Percentiles rank a stretch among this genome's conserved stretches.
Conservation (phyloP, 140 eudicot genomes). For the Ambrosia hybrid region DNA sequence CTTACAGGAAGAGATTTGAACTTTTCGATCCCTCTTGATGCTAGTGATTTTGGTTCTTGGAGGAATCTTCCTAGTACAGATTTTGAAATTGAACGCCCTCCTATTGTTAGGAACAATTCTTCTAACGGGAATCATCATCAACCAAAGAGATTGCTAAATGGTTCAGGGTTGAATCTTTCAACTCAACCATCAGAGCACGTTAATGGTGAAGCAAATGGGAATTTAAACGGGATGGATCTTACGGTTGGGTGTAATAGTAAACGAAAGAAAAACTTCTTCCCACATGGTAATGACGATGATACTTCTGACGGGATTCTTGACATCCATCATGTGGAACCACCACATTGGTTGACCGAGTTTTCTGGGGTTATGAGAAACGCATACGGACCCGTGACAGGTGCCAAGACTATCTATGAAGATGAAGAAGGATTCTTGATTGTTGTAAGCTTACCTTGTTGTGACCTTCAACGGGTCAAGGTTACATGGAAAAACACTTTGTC, state of each 20-base stretch:
- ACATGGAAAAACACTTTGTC: slow-evolving; percentile 67
- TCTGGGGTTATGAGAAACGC: slow-evolving; percentile 74
- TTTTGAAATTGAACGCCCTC: slow-evolving; percentile 62
- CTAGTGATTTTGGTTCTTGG: slow-evolving; percentile 72
- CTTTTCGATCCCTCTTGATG: slow-evolving; percentile 63
- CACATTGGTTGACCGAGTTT: slow-evolving; percentile 58
- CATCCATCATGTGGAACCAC: slow-evolving; percentile 51
- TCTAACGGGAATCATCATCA: slow-evolving; percentile 29
- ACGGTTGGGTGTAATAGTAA: slow-evolving; percentile 38
- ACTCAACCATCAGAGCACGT: slow-evolving; percentile 38
- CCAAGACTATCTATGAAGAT: slow-evolving; percentile 76
- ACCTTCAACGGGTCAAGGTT: slow-evolving; percentile 66
- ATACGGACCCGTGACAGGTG: slow-evolving; percentile 79
- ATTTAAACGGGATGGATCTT: slow-evolving; percentile 44
- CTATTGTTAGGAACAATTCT: slow-evolving; percentile 28
- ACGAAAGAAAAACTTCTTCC: slow-evolving; percentile 47
- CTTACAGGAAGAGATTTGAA: slow-evolving; percentile 68
- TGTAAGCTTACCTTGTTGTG: slow-evolving; percentile 71
- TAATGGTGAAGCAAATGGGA: slow-evolving; percentile 38
- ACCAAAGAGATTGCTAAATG: slow-evolving; percentile 50
- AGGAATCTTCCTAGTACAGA: slow-evolving; percentile 59
- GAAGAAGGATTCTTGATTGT: slow-evolving; percentile 70
- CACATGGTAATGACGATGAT: slow-evolving; percentile 53
- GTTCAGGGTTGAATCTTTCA: slow-evolving; percentile 56
- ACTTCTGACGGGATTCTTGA: slow-evolving; percentile 40